Evolutionary conservation across 2,329 filamentous ascomycete species (phyloP), one percentile per base, ranked within the genome.

Genomic region (Cryphonectria japonica): DNA sequence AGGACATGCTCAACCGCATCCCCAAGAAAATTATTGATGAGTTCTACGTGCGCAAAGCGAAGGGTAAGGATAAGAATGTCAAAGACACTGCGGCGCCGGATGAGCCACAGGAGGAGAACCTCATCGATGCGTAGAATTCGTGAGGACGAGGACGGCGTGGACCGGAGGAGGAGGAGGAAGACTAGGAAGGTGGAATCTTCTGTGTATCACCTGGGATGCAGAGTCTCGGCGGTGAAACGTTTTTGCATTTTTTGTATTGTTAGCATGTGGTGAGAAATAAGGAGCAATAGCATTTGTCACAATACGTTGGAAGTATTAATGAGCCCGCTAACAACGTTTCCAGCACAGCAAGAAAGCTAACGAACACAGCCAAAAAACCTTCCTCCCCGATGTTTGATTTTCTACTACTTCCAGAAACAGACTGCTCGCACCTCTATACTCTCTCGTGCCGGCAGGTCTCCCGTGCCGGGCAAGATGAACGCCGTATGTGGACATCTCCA

Each of bases 1-100:
- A 97, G 89, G 96, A 99, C 78, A 85, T 98, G 76, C 92, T 99
- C 77, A 99, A 99, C 86, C 93, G 97, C 84, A 94, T 96, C 79
- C 93, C 93, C 72, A 89, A 90, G 85, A 94, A 94, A 85, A 81
- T 94, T 60, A 88, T 96, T 77, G 91, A 94, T 78, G 93, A 95
- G 81, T 96, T 90, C 85, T 96, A 95, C 83, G 89, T 91, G 79
- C 87, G 87, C 74, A 91, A 92, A 83, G 84, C 84, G 73, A 91
- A 91, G 84, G 85, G 83, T 74, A 87, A 89, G 82, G 81, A 83
- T 75, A 79, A 79, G 75, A 75, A 76, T 66, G 77, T 75, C 67
- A 73, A 77, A 66, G 79, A 87, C 72, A 77, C 34, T 34, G 34
- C 34, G 34, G 34, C 34, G 34, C 3, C 34, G 34, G 34, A 34